Evolutionary conservation across 2,329 filamentous ascomycete genomes (phyloP).

Genomic region (Dactylellina drechsleri): DNA sequence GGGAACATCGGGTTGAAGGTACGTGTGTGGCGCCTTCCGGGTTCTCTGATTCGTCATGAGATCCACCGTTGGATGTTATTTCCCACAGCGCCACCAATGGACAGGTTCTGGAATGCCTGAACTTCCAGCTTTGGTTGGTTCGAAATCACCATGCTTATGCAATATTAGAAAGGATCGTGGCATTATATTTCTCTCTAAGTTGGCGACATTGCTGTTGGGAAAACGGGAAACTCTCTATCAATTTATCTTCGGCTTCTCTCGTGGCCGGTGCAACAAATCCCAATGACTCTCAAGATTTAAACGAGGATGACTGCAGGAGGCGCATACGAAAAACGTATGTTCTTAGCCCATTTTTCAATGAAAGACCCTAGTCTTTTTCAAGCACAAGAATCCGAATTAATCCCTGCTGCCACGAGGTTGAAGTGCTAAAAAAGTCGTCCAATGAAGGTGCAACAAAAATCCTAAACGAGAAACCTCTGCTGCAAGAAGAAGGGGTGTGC

Average conservation of each 20-base stretch:
- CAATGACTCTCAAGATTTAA: background rate
- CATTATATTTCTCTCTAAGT: too few relatives aligned
- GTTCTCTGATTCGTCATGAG: slow-evolving; percentile 3
- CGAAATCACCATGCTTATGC: background rate
- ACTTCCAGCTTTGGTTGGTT: slow-evolving; percentile 10
- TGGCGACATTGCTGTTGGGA: too few relatives aligned
- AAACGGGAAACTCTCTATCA: too few relatives aligned
- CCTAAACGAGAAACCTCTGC: background rate
- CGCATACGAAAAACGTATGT: background rate
- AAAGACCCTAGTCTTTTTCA: background rate
- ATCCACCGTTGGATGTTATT: slow-evolving; percentile 1
- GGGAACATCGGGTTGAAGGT: background rate
- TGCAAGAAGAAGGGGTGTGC: slow-evolving; percentile 30
- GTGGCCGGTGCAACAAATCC: background rate
- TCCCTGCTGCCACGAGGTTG: slow-evolving; percentile 51
- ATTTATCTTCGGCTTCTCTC: too few relatives aligned
- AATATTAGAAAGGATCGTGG: too few relatives aligned
- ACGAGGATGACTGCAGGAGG: too few relatives aligned
- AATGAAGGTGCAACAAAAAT: slow-evolving; percentile 23
- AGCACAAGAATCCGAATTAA: slow-evolving; percentile 6
- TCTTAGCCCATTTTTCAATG: background rate
- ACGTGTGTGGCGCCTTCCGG: slow-evolving; percentile 4
- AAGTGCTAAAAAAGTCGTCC: slow-evolving; percentile 4
- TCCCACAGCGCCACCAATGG: background rate
- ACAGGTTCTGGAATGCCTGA: slow-evolving; percentile 40